Evolutionary conservation across 768 basidiomycete species (phyloP).

Genomic region (Boletales sp.): DNA sequence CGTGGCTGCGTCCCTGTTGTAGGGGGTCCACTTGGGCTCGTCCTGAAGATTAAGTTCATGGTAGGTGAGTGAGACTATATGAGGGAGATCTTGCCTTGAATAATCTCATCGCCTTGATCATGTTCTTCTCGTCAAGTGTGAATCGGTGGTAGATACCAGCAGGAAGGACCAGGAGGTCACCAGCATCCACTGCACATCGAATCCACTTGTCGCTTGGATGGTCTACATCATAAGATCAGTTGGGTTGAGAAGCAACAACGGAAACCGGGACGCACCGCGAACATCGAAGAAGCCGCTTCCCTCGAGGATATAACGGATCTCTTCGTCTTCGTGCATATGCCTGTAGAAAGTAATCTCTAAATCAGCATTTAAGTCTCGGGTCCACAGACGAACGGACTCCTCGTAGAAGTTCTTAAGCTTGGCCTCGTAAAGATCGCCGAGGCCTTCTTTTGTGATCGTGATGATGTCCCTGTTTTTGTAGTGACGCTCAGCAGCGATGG

Average conservation of each 20-base stretch:
- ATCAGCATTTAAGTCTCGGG: not conserved
- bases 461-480: conserved; percentile 87
- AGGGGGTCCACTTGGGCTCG: conserved; percentile 86
- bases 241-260: not conserved
- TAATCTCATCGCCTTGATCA: conserved; percentile 73
- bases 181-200: conserved; percentile 66
- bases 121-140: conserved; percentile 75
- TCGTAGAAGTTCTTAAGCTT: conserved; percentile 83
- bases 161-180: conserved; percentile 85
- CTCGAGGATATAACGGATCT: conserved; percentile 82
- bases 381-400: conserved; percentile 49
- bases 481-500: conserved; percentile 58
- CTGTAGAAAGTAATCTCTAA: conserved; percentile 32
- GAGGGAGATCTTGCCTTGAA: conserved; percentile 60
- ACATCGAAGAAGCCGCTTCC: conserved; percentile 95
- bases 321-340: conserved; percentile 95
- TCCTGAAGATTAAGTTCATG: conserved; percentile 46
- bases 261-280: conserved; percentile 53
- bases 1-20: conserved; percentile 59
- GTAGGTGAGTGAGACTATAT: not conserved
- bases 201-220: conserved; percentile 73
- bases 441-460: conserved; percentile 69
- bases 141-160: conserved; percentile 95
- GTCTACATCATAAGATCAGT: conserved; percentile 40
- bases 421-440: conserved; percentile 80